Evolutionary conservation across 2,329 filamentous ascomycete genomes (phyloP).

Genomic region (Pseudocercospora cruenta): DNA sequence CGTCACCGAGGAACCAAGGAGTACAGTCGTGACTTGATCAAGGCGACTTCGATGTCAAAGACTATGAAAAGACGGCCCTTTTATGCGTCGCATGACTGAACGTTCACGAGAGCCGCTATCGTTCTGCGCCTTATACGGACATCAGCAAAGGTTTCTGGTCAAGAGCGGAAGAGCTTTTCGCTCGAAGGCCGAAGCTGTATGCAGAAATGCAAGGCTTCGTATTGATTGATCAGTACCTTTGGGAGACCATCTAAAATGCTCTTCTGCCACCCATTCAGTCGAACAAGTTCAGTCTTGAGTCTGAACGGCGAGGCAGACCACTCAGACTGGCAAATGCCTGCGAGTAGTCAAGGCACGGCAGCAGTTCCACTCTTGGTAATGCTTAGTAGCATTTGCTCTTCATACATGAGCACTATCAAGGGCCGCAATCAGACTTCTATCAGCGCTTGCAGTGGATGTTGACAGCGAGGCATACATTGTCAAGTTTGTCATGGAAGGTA

Average conservation of each 20-base stretch:
- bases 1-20: conserved; percentile 13
- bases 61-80: not conserved
- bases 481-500: not conserved
- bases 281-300: not conserved
- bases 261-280: not conserved
- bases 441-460: not conserved
- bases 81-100: not conserved
- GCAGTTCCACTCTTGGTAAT: not conserved
- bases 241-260: not conserved
- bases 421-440: not conserved
- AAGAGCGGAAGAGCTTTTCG: not conserved
- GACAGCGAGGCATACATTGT: too few species aligned
- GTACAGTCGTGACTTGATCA: not conserved
- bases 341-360: not conserved
- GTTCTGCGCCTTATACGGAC: too few species aligned
- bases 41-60: not conserved
- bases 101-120: too few species aligned
- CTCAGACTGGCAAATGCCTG: not conserved
- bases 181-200: not conserved
- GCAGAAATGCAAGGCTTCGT: not conserved
- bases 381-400: not conserved
- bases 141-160: not conserved
- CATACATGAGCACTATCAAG: not conserved
- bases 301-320: not conserved
- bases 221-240: not conserved